These are phyloP conservation scores for Fusarium sp. DNA, from an alignment of 2,329 filamentous ascomycete genomes.

Conservation along the genomic window DNA sequence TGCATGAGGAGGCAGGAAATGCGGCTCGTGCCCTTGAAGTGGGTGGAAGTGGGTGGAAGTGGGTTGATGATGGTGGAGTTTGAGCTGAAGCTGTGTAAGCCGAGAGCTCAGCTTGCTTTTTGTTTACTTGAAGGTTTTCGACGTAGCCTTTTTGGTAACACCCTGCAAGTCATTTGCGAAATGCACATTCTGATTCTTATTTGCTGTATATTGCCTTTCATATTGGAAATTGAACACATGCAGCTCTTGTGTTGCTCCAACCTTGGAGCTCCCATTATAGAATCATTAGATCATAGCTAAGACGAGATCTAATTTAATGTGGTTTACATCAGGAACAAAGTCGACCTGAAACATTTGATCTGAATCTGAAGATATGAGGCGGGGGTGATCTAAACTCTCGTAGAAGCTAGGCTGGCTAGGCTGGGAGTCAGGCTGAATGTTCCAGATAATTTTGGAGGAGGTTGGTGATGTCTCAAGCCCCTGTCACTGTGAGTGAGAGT, in stretches of 20 bases:
- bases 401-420: background rate
- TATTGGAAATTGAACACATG: background rate
- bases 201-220: background rate
- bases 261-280: background rate
- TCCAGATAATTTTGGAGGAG: slow-evolving; percentile 11
- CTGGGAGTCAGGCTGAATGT: background rate
- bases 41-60: too few species aligned
- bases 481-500: background rate
- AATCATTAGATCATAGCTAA: background rate
- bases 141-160: too few species aligned
- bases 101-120: slow-evolving; percentile 3
- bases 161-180: too few species aligned
- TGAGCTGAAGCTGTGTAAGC: slow-evolving; percentile 2
- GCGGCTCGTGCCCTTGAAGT: slow-evolving; percentile 22
- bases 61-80: slow-evolving; percentile 14
- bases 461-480: slow-evolving; percentile 25
- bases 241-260: background rate
- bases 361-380: background rate
- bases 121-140: background rate
- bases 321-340: background rate
- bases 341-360: slow-evolving; percentile 1
- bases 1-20: slow-evolving; percentile 27
- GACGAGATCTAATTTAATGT: background rate
- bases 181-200: background rate
- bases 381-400: background rate